Percentiles rank a stretch among this genome's conserved stretches.
Conservation (phyloP, 352 stramenopile species). For the Phytophthora niederhauseri region DNA sequence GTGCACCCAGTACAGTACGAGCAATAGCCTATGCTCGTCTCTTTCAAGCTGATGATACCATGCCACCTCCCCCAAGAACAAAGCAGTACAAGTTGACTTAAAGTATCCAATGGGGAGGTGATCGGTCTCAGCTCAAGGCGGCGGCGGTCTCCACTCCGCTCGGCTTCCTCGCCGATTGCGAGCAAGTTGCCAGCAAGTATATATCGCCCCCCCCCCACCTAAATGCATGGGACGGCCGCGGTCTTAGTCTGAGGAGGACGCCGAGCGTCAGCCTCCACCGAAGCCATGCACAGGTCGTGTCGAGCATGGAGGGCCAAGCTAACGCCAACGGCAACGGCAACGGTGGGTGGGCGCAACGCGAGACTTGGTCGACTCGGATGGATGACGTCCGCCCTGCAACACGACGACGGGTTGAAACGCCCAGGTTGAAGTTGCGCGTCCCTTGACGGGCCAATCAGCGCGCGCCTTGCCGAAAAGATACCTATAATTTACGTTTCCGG, state of each 20-base stretch:
- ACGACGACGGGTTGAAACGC: constrained; percentile 10
- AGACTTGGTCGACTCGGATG: neutral
- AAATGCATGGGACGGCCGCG: constrained; percentile 6
- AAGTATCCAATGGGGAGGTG: neutral
- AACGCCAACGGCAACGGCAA: neutral
- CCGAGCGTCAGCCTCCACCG: neutral
- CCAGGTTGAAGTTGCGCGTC: constrained; percentile 22
- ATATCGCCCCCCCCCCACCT: neutral
- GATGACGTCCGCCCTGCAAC: constrained; percentile 2
- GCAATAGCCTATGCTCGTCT: too few species aligned
- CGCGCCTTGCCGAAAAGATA: constrained; percentile 2
- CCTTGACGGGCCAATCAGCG: constrained; percentile 7
- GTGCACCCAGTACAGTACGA: too few species aligned
- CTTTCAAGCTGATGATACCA: too few species aligned
- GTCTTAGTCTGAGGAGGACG: constrained; percentile 2
- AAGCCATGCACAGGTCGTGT: neutral
- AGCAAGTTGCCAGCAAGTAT: neutral
- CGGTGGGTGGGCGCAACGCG: too few species aligned
- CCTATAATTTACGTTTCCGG: constrained; percentile 32
- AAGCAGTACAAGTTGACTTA: neutral
- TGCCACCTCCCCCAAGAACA: too few species aligned
- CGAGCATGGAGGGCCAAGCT: neutral
- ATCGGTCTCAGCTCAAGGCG: neutral
- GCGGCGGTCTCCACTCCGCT: neutral
- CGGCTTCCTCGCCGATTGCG: neutral